Evolutionary conservation across 495 filamentous ascomycete species (phyloP).

Genomic region (Aspergillus bertholletiae): DNA sequence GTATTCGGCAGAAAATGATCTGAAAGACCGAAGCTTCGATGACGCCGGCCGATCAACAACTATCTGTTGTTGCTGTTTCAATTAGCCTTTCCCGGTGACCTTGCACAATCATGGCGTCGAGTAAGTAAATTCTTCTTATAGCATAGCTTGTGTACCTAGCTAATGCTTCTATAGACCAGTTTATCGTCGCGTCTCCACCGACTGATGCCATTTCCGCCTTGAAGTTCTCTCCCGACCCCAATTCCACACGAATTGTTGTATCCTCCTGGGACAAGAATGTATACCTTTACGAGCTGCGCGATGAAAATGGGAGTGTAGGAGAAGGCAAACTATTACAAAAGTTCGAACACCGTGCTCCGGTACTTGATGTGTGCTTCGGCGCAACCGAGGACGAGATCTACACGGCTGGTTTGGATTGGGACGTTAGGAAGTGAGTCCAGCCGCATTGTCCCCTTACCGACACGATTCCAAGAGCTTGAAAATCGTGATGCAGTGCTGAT

Average conservation of each 20-base stretch:
- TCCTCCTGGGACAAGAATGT: constrained; percentile 94
- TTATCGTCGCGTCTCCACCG: constrained; percentile 59
- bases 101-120: constrained; percentile 32
- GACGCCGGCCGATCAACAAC: constrained; percentile 20
- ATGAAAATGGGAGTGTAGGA: constrained; percentile 52
- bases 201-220: constrained; percentile 83
- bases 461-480: not conserved
- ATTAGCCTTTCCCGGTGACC: not conserved
- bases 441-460: not conserved
- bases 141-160: not conserved
- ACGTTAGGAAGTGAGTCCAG: constrained; percentile 64
- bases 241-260: constrained; percentile 68
- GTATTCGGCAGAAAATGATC: constrained; percentile 31
- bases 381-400: constrained; percentile 74
- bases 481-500: constrained; percentile 7
- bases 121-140: constrained; percentile 22
- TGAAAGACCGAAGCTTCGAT: constrained; percentile 26
- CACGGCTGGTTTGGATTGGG: constrained; percentile 79
- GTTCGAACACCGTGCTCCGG: constrained; percentile 79
- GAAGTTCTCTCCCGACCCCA: constrained; percentile 71
- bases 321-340: constrained; percentile 62
- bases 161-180: constrained; percentile 37
- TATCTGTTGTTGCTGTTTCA: not conserved
- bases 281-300: constrained; percentile 79
- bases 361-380: constrained; percentile 90